Base-by-base conservation (phyloP, 208 protist genomes). In the Crithidia acanthocephali region DNA sequence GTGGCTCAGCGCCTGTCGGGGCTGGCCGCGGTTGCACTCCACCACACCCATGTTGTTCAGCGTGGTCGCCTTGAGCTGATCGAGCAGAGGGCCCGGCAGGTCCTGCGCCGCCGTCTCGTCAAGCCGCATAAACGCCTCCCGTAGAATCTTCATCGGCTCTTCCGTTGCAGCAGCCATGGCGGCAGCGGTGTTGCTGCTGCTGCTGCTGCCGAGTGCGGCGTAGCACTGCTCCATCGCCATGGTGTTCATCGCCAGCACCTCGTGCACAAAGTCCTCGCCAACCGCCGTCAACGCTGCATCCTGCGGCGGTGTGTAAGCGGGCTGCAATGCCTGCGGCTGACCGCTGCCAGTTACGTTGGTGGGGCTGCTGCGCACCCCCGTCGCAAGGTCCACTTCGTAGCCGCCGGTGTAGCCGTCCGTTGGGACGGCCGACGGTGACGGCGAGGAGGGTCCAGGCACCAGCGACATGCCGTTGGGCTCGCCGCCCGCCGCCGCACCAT, bases 1-100 rank as follows among this genome's bases (percentile, higher is more conserved):
- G 76, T 94, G 88, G 63, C 83, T 89, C 25, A 96, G 85, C 30
- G 91, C 91, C 76, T 94, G 87, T 13, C 87, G 79, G 16, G 84
- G 88, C 50, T 89, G 87, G 10, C 87, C 87, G n/a, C 87, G 80
- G 62, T 96, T 88, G 73, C 88, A 94, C 76, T 94, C 91, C 33
- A 88, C 80, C 5, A 96, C 86, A 13, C 91, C 91, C 79, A 96
- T 86, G 76, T 96, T 96, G 72, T 92, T 94, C 48, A 96, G 76
- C 28, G 91, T 96, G 2, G 82, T 96, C 27, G 91, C 74, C 65
- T 80, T 83, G 33, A 96, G 83, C 75, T 88, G 74, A 77, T 93
- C 87, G 15, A 91, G 68, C 28, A 90, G 57, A 50, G 68, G 78
- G 5, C 60, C 60, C 10, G 66, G 67, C 11, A 77, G 37, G 23